These are phyloP conservation scores for Pezizomycotina sp. DNA, from an alignment of 2,329 filamentous ascomycete genomes.

Conservation along the genomic window DNA sequence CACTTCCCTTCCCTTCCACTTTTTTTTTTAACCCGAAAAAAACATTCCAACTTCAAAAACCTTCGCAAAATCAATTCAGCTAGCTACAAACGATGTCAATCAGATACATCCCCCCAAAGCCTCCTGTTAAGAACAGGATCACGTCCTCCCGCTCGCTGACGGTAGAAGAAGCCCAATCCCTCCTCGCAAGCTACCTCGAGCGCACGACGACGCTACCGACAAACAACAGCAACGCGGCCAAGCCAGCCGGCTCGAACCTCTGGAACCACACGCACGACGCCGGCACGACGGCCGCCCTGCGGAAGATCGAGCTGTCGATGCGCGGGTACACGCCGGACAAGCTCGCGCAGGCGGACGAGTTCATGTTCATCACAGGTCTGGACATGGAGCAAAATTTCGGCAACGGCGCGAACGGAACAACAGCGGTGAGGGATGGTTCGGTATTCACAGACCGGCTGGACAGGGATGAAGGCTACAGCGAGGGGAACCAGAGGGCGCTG, in stretches of 20 bases:
- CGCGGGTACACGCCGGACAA: constrained; percentile 15
- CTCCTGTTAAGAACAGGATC: constrained; percentile 4
- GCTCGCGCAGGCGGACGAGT: not conserved
- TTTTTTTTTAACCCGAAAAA: too few species aligned
- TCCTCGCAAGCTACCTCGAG: constrained; percentile 18
- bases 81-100: constrained; percentile 8
- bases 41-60: too few species aligned
- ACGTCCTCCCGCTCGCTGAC: constrained; percentile 7
- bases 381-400: constrained; percentile 1
- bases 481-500: constrained; percentile 8
- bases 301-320: constrained; percentile 18
- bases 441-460: constrained; percentile 7
- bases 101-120: constrained; percentile 7
- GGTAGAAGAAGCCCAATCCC: constrained; percentile 7
- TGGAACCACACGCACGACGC: constrained; percentile 18
- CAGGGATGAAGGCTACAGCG: constrained; percentile 9
- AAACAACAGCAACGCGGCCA: too few species aligned
- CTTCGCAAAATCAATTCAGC: not conserved
- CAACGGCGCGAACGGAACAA: constrained; percentile 4
- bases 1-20: too few species aligned
- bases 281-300: constrained; percentile 12
- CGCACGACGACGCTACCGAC: constrained; percentile 8
- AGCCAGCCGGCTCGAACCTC: constrained; percentile 12
- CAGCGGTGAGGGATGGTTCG: constrained; percentile 9
- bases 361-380: not conserved